Base-by-base conservation (phyloP, 495 filamentous ascomycete genomes). In the Daldinia loculata region DNA sequence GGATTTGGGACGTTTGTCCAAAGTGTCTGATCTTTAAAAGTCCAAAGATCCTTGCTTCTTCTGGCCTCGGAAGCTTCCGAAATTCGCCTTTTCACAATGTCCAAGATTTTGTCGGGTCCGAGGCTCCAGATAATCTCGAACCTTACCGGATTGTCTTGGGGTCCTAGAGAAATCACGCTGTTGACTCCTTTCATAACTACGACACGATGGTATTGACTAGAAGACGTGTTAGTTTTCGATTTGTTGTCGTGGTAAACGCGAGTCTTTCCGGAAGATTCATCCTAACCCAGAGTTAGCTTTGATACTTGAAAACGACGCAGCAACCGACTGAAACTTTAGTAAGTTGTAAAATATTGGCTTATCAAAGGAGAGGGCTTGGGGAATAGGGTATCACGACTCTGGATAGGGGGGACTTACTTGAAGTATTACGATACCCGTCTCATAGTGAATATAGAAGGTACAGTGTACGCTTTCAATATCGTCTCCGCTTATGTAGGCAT, bases 341-440 rank as follows among this genome's bases (percentile, higher is more conserved):
- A 11, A 32, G 30, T 32, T 11, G 30, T 32, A 11, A 32, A 32
- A 9, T 7, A 32, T 32, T 0, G 8, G 4, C 30, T 32, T 11
- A 32, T 32, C 30, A 32, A 11, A 32, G 2, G 8, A 32, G 30
- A 32, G 8, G 30, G 5, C 6, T 29, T 29, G 27, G 30, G 30
- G 4, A 32, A 32, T 9, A 32, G 1, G 30, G 9, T 32, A 32
- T 9, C 22, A 24, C 48, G 24, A 27, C 17, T 45, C 41, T 17
- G 22, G 22, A 30, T n/a, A 17, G 26, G 50, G 8, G 52, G 27
- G 27, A 59, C 63, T 51, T 24, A 69, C 66, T 24, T 64, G 55
- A 45, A 64, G 11, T 6, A 64, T 1, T 24, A 65, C 19, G 34
- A 70, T n/a, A n/a, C 67, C 67, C 36, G 67, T 59, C 7, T 38